Percentiles rank a stretch among this genome's conserved stretches.
phyloP scores from a whole-genome alignment of 2,329 filamentous ascomycete genomes.

The Claviceps capensis region DNA sequence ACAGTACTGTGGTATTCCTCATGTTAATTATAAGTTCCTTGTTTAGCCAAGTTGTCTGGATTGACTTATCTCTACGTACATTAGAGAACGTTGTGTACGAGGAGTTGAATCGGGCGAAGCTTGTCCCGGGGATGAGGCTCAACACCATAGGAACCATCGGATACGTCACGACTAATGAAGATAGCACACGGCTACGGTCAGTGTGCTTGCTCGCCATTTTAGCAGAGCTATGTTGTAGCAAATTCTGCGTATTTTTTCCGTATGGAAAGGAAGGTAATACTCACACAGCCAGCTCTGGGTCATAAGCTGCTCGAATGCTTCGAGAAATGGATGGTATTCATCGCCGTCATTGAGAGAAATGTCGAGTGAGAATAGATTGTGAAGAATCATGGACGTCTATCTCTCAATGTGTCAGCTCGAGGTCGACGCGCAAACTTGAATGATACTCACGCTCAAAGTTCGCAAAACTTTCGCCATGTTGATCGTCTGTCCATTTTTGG shows the following conservation, averaged over 20 bases:
- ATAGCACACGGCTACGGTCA: no score
- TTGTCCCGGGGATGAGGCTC: not conserved
- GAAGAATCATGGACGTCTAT: constrained; percentile 2
- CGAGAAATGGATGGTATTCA: not conserved
- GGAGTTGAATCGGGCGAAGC: not conserved
- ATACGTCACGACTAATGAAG: not conserved
- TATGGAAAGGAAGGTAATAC: not conserved
- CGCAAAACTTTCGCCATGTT: not conserved
- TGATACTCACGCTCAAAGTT: not conserved
- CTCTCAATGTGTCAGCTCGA: not conserved
- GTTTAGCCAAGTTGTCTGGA: no score
- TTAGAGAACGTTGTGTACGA: not conserved
- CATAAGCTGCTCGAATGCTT: constrained; percentile 1
- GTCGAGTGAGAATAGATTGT: not conserved
- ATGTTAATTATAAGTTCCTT: no score
- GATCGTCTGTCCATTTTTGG: not conserved
- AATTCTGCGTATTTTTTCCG: no score
- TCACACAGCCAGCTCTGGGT: constrained; percentile 1
- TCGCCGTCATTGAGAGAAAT: not conserved
- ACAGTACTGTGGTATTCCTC: not conserved
- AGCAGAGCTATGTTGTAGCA: no score
- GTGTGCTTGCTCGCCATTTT: no score
- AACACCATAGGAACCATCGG: not conserved
- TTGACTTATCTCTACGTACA: not conserved
- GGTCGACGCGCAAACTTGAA: no score